Conservation (phyloP, 495 filamentous ascomycete genomes). For the Podospora conica region DNA sequence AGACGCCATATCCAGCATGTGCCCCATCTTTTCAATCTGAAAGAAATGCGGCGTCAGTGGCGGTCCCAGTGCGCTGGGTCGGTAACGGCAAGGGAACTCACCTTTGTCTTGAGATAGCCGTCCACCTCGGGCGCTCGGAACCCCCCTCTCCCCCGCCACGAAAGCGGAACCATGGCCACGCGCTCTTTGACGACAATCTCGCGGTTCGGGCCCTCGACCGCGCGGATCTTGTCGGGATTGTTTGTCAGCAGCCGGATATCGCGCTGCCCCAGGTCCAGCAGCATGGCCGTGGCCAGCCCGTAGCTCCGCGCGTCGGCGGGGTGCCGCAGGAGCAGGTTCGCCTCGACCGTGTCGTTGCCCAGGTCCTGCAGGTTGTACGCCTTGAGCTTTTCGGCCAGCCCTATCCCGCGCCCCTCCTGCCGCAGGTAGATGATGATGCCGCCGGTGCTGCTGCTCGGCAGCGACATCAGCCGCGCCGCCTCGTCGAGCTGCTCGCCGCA, state of each 20-base stretch:
- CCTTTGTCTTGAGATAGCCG: constrained; percentile 91
- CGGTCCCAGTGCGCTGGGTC: background rate
- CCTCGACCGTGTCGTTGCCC: constrained; percentile 91
- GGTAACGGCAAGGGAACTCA: constrained; percentile 31
- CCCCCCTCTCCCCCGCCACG: constrained; percentile 81
- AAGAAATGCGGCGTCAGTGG: background rate
- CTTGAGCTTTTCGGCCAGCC: constrained; percentile 90
- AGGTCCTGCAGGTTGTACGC: constrained; percentile 97
- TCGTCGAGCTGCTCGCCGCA: constrained; percentile 98
- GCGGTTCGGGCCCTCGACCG: constrained; percentile 83
- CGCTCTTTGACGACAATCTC: constrained; percentile 85
- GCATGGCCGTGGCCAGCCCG: constrained; percentile 88
- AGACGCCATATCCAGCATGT: constrained; percentile 31
- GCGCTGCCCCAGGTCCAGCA: constrained; percentile 71
- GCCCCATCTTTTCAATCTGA: constrained; percentile 42
- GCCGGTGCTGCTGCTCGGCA: constrained; percentile 59
- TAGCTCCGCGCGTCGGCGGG: constrained; percentile 93
- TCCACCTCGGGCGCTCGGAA: constrained; percentile 84
- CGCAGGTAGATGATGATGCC: constrained; percentile 93
- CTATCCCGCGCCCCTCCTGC: constrained; percentile 94
- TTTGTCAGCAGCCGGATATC: constrained; percentile 90
- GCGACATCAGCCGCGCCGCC: constrained; percentile 86
- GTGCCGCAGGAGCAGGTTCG: constrained; percentile 84
- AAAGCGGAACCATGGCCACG: constrained; percentile 92
- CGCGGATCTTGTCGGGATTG: constrained; percentile 93